Conservation (phyloP, 1,284 basidiomycete genomes). For the Mycena citricolor region DNA sequence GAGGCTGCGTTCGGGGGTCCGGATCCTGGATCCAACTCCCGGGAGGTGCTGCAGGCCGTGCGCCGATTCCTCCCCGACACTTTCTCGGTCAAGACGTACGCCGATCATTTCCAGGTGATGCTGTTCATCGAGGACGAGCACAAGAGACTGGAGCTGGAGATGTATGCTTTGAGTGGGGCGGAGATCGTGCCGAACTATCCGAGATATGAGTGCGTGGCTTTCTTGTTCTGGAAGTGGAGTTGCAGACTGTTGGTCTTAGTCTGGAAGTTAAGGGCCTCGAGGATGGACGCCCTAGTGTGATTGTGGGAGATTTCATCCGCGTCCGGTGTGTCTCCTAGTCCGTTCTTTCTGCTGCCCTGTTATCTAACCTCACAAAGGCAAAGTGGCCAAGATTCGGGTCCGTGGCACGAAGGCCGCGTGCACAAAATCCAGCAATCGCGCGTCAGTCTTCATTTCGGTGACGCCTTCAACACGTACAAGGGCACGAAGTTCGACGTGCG, state of each 20-base stretch:
- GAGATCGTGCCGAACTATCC: conserved; percentile 35
- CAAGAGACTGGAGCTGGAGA: conserved; percentile 44
- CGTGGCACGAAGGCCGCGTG: conserved; percentile 53
- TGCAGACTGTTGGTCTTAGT: conserved; percentile 29
- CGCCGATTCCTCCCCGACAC: conserved; percentile 34
- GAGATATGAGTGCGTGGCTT: conserved; percentile 38
- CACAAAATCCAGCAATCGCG: conserved; percentile 39
- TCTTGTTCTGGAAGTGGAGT: conserved; percentile 1
- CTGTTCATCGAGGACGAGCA: conserved; percentile 49
- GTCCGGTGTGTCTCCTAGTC: conserved; percentile 26
- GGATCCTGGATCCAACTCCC: conserved; percentile 14
- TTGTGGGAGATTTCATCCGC: conserved; percentile 52
- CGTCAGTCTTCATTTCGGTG: conserved; percentile 45
- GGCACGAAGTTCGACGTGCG: conserved; percentile 48
- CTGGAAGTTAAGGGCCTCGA: conserved; percentile 48
- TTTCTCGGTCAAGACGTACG: conserved; percentile 40
- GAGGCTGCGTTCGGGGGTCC: conserved; percentile 30
- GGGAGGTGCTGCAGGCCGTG: conserved; percentile 27
- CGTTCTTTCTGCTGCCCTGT: background rate
- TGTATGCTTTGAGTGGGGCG: conserved; percentile 41
- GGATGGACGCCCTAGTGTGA: conserved; percentile 49
- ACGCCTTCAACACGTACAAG: conserved; percentile 40
- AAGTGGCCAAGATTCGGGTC: conserved; percentile 26
- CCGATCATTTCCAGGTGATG: conserved; percentile 39
- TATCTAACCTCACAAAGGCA: conserved; percentile 22